Conservation (phyloP, 768 basidiomycete species). For the Russula griseocarnosa region DNA sequence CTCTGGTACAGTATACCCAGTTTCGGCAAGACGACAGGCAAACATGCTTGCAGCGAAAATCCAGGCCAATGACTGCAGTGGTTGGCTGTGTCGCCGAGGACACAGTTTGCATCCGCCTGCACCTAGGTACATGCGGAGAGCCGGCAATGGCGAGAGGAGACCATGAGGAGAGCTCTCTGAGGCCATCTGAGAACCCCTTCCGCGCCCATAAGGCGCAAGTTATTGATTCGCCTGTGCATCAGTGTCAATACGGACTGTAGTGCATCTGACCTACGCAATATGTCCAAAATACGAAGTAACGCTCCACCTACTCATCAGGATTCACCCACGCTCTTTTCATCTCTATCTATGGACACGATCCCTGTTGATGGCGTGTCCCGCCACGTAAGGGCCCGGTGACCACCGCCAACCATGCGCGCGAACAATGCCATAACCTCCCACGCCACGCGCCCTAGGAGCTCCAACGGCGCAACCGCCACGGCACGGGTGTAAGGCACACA, state of each 20-base stretch:
- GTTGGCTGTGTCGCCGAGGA: too few species aligned
- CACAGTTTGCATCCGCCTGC: not conserved
- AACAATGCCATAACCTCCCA: not conserved
- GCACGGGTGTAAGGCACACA: conserved; percentile 4
- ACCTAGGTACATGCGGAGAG: not conserved
- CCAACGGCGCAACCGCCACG: not conserved
- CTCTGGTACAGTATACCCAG: not conserved
- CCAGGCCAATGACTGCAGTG: not conserved
- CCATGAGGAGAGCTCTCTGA: not conserved
- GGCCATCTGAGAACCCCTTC: not conserved
- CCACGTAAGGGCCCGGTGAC: not conserved
- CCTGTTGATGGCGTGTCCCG: not conserved
- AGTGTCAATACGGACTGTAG: not conserved
- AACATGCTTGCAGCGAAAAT: too few species aligned
- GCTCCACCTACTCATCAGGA: not conserved
- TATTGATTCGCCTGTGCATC: not conserved
- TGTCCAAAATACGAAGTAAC: not conserved
- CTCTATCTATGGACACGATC: not conserved
- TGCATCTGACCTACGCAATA: not conserved
- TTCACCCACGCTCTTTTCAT: not conserved
- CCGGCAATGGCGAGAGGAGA: not conserved
- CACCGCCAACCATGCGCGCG: not conserved
- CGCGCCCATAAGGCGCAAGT: not conserved
- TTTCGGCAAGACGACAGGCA: not conserved
- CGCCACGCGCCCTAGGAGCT: not conserved